Conservation (phyloP, 768 basidiomycete genomes). For the Russula lepida region DNA sequence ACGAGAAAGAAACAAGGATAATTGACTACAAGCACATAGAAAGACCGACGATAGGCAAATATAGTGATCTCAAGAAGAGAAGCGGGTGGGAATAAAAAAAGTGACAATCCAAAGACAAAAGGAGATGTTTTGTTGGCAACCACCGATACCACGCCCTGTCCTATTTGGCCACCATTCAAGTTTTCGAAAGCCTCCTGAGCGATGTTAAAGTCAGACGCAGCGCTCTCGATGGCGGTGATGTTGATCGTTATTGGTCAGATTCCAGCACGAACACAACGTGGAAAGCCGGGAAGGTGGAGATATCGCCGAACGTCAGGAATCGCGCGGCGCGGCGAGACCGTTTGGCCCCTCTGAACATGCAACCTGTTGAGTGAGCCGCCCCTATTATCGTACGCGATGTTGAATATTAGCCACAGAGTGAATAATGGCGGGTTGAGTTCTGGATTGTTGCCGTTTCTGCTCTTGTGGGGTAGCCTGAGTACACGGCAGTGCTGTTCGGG, state of each 20-base stretch:
- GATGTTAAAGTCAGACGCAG: constrained; percentile 33
- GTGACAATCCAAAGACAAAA: constrained; percentile 21
- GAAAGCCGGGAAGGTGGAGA: constrained; percentile 57
- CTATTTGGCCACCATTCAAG: constrained; percentile 25
- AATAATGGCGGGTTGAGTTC: too few species aligned
- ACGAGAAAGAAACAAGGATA: too few species aligned
- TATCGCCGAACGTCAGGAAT: constrained; percentile 41
- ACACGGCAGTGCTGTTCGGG: too few species aligned
- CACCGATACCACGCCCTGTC: constrained; percentile 23
- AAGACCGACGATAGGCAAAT: too few species aligned
- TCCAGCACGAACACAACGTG: too few species aligned
- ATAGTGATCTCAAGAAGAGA: too few species aligned
- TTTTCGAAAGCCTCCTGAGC: constrained; percentile 28
- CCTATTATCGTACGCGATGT: constrained; percentile 42
- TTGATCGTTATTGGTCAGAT: constrained; percentile 44
- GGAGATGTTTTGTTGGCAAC: constrained; percentile 23
- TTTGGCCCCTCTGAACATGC: constrained; percentile 46
- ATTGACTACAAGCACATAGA: too few species aligned
- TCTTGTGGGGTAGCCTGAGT: too few species aligned
- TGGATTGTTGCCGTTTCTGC: too few species aligned
- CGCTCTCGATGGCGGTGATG: constrained; percentile 45
- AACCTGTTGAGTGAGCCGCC: constrained; percentile 34
- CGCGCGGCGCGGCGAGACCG: constrained; percentile 38
- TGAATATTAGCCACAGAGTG: too few species aligned
- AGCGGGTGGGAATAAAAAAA: too few species aligned